Conservation (phyloP, 257 asterid genomes). For the Gentiana straminea region DNA sequence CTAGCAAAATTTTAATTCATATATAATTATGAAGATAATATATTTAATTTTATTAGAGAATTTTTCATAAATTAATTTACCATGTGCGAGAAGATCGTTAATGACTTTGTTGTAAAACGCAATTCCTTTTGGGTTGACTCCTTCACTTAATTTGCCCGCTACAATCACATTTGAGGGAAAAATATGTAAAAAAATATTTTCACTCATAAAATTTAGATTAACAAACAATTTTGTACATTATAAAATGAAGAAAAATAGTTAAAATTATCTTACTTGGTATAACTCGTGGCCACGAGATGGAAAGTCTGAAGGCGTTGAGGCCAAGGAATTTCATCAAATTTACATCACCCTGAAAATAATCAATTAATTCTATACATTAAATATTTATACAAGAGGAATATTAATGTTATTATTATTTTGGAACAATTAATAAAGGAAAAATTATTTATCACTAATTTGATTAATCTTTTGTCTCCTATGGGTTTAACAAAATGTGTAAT, state of each 20-base stretch:
- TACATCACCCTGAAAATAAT: constrained; percentile 1
- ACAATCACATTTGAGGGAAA: neutral
- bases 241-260: no score
- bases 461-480: no score
- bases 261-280: constrained; percentile 15
- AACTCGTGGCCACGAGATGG: constrained; percentile 28
- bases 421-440: no score
- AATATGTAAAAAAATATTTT: neutral
- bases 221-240: no score
- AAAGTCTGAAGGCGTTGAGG: constrained; percentile 1
- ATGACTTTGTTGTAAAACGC: neutral
- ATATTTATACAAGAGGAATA: no score
- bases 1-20: no score
- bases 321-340: constrained; percentile 6
- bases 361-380: neutral
- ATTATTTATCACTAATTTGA: no score
- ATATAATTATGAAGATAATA: no score
- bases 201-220: no score
- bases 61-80: neutral
- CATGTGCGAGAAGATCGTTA: neutral
- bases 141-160: neutral
- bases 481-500: no score
- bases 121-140: neutral
- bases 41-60: no score
- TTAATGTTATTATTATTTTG: no score